Base-by-base conservation (phyloP, 495 filamentous ascomycete genomes). In the Aspergillus bridgeri region DNA sequence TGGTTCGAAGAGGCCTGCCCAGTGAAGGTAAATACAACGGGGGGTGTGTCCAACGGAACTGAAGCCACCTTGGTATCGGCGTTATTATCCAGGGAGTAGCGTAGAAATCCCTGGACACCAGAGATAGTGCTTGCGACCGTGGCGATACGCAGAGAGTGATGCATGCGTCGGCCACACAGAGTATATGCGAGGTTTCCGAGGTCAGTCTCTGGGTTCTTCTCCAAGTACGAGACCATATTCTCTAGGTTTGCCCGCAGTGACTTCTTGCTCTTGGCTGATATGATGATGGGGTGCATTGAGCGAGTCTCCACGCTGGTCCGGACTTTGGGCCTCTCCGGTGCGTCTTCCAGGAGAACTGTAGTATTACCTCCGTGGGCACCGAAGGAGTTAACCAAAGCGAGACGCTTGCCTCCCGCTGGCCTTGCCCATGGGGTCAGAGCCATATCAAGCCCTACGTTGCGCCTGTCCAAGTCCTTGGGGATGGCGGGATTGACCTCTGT, bases 1-100 rank as follows among this genome's bases (percentile, higher is more conserved):
- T 62, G 52, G 27, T 86, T 87, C 44, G 83, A 80, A 1, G 83
- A 77, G 13, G 87, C 87, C 65, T 90, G 87, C 22, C 87, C 87
- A 15, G 86, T 88, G 63, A 89, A 90, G 27, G 79, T 68, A 59
- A 91, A 87, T 0, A 81, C 81, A 6, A 87, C 73, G 8, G 61
- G 25, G 0, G 67, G 60, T 46, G 57, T 17, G 17, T 33, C 20
- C 2, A 13, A 15, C 9, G 22, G 22, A 19, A 33, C 24, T 7
- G 48, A 18, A 9, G 6, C 8, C 7, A 51, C 21, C 48, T 29
- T 27, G 2, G 51, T 19, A 11, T 47, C 44, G 5, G 44, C 20
- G 13, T 59, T 42, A 20, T 54, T 50, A 9, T 59, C 57, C 9
- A 27, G 15, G 33, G 43, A 19, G 7, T 24, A 48, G 19, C 45